A percentile compares a stretch with the other conserved stretches of the same genome.
These are phyloP conservation scores for Erysimum cheiri DNA, from an alignment of 441 rosid species.

Conservation along the genomic window DNA sequence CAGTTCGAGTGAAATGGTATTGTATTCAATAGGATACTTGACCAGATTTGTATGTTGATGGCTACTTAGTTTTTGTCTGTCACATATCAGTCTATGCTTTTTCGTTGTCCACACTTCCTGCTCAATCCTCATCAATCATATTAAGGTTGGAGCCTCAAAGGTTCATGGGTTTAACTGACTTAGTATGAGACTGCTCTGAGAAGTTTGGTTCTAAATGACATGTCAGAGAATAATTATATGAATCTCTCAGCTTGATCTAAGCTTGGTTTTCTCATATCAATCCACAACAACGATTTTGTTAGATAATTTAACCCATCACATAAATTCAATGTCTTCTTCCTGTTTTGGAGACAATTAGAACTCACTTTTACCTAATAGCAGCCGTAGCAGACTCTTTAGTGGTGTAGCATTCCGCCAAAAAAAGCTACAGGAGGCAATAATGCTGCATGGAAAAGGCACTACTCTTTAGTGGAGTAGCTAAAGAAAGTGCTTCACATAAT, in stretches of 20 bases:
- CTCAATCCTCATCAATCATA: background rate
- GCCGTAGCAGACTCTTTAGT: conserved; percentile 43
- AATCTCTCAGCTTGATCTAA: no score
- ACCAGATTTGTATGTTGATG: conserved; percentile 9
- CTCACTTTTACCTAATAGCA: no score
- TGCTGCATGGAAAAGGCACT: conserved; percentile 69
- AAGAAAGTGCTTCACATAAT: conserved; percentile 41
- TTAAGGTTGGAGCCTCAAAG: background rate
- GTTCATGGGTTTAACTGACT: background rate
- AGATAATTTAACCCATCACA: background rate
- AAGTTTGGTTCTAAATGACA: background rate
- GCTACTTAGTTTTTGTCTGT: conserved; percentile 14
- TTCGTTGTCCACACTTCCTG: background rate
- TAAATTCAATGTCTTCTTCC: no score
- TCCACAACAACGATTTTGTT: no score
- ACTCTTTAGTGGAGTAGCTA: conserved; percentile 55
- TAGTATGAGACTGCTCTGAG: background rate
- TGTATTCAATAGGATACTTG: background rate
- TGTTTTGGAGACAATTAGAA: no score
- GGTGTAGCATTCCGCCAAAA: conserved; percentile 65
- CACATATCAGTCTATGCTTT: conserved; percentile 1
- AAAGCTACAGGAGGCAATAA: conserved; percentile 73
- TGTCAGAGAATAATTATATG: background rate
- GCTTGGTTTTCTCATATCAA: no score
- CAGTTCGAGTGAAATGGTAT: conserved; percentile 56